Base-by-base conservation (phyloP, 2,329 filamentous ascomycete genomes). In the Calonectria hawksworthii region DNA sequence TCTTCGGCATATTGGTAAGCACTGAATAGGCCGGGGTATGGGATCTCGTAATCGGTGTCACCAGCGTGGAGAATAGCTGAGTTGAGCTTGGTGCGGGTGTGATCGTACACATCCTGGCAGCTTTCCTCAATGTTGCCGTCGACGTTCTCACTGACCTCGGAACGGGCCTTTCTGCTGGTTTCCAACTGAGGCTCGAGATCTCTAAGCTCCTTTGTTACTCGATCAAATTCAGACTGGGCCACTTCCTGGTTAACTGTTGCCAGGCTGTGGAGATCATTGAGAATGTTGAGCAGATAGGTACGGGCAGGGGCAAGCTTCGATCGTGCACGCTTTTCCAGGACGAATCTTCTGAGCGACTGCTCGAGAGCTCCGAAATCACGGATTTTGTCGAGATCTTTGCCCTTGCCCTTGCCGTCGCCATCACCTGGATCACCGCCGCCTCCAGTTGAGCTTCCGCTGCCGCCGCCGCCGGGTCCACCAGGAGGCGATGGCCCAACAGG, bases 301-400 rank as follows among this genome's bases (percentile, higher is more conserved):
- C 96, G 96, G 9, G 97, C 97, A 7, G 97, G 97, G 1, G 97
- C 96, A 74, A 99, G 90, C 87, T 99, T 99, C 11, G 97, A 99
- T 36, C 96, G 92, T 63, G 97, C 96, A 71, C 97, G 92, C 88
- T 99, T 99, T 83, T 99, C 97, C 32, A 99, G 89, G 10, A 99
- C 97, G 80, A 99, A 99, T 56, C 96, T 93, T 74, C 97, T 92
- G 47, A 99, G 86, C 4, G 97, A 97, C 78, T 95, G 92, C 85
- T 99, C 97, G 7, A 99, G 89, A 68, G 94, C 93, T 82, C 96
- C 94, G 83, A 99, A 99, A 81, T 99, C 96, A 74, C 93, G 92
- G 14, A 96, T 89, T 85, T 98, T 98, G 82, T 98, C 95, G 82
- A 94, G 94, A 70, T 95, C 94, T 83, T 98, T 98, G 72, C 94